Evolutionary conservation across 345 rosid genomes (phyloP), one percentile per base, ranked within the genome.

Genomic region (Raphanus sativus): DNA sequence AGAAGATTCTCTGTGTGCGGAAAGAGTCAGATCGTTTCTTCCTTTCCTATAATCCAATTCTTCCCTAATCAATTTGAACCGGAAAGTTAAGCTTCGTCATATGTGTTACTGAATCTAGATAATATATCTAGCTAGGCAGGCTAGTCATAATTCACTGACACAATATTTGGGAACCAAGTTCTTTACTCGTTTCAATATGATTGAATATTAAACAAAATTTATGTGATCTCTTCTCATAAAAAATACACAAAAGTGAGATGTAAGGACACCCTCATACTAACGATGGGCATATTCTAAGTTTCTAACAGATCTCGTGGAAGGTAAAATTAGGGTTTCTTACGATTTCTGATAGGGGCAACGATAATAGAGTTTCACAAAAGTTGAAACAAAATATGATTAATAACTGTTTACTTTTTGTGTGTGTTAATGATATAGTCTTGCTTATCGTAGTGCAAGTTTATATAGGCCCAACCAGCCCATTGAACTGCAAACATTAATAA

Each of bases 1-100:
- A 58, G 75, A 32, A 64, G 81, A 42, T 40, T 65, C 36, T 56
- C 16, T 59, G 25, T 65, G 42, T 42, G 81, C 25, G 26, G 71
- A 77, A 77, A 71, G 60, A 64, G 36, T 56, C 16, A 0, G 34
- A 30, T 77, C 33, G 42, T 63, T 64, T 63, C 12, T 77, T 64
- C 70, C 13, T 52, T 52, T 52, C 24, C 52, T 13, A 12, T 0
- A 38, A 9, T 45, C 52, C 52, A 45, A 38, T 38, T 38, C 45
- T 38, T 38, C 13, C 45, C 54, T 48, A 13, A 48, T 48, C 54
- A 16, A 48, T 13, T 48, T 48, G 6, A 48, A 48, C 6, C 6
- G 17, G 54, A 48, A 48, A 48, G 54, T 48, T 48, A 48, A 48
- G 17, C 54, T 48, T 48, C 16, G 13, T 48, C 54, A 4, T n/a